Conservation (phyloP, 2,329 filamentous ascomycete species). For the Neopestalotiopsis sp. region DNA sequence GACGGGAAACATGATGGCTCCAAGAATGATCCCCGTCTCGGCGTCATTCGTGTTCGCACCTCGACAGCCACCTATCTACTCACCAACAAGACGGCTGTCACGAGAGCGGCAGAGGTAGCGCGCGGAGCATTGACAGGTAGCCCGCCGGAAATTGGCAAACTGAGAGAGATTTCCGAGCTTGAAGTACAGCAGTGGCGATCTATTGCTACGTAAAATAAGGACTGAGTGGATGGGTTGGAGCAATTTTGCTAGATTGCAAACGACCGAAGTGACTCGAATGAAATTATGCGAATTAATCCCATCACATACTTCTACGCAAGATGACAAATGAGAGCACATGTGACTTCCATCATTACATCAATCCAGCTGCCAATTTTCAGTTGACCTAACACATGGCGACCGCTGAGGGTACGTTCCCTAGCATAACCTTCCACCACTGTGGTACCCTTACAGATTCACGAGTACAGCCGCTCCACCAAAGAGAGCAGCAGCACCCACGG, state of each 20-base stretch:
- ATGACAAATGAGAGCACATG: background rate
- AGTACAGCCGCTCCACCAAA: slow-evolving; percentile 31
- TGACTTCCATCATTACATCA: background rate
- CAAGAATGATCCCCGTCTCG: slow-evolving; percentile 81
- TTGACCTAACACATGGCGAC: background rate
- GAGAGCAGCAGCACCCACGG: slow-evolving; percentile 42
- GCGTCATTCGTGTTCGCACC: slow-evolving; percentile 78
- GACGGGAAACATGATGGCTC: slow-evolving; percentile 85
- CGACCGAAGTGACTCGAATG: background rate
- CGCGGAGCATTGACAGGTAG: slow-evolving; percentile 77
- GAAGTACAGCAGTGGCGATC: slow-evolving; percentile 68
- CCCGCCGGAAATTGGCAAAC: slow-evolving; percentile 72
- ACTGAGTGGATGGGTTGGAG: background rate
- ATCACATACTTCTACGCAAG: background rate
- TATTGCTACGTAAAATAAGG: slow-evolving; percentile 22
- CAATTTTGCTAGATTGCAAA: background rate
- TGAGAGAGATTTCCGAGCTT: slow-evolving; percentile 72
- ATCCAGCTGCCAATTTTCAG: background rate
- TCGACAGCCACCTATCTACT: slow-evolving; percentile 75
- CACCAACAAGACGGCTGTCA: slow-evolving; percentile 64
- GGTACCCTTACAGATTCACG: slow-evolving; percentile 23
- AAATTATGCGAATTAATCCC: background rate
- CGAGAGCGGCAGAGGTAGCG: slow-evolving; percentile 71
- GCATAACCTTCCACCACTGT: background rate
- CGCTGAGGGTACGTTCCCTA: background rate